phyloP scores from a whole-genome alignment of 2,329 filamentous ascomycete genomes.

The Exophiala calicioides region DNA sequence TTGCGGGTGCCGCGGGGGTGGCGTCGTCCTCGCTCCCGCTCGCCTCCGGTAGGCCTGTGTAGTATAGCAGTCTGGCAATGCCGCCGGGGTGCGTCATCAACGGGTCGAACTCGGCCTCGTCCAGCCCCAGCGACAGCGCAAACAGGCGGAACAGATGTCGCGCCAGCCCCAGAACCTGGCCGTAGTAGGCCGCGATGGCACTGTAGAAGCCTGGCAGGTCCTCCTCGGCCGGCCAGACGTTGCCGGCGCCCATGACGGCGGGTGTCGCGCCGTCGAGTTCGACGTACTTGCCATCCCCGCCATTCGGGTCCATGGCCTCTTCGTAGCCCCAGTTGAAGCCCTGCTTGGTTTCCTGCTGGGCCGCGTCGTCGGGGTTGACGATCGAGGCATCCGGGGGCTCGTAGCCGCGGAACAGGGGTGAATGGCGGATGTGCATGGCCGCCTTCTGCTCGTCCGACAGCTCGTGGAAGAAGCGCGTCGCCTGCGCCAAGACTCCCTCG shows the following conservation, averaged over 20 bases:
- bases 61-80: slow-evolving; percentile 33
- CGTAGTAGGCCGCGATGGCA: slow-evolving; percentile 51
- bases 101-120: slow-evolving; percentile 58
- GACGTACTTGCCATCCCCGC: slow-evolving; percentile 27
- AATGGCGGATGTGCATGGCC: slow-evolving; percentile 41
- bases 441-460: slow-evolving; percentile 28
- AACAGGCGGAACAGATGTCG: slow-evolving; percentile 56
- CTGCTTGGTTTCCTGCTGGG: slow-evolving; percentile 29
- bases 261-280: slow-evolving; percentile 28
- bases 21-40: background rate
- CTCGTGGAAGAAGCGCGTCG: slow-evolving; percentile 49
- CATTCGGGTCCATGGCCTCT: slow-evolving; percentile 26
- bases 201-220: slow-evolving; percentile 47
- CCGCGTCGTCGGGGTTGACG: slow-evolving; percentile 28
- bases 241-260: slow-evolving; percentile 13
- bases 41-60: slow-evolving; percentile 25
- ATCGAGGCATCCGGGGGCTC: slow-evolving; percentile 28
- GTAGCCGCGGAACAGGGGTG: slow-evolving; percentile 34
- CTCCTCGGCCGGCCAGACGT: slow-evolving; percentile 29
- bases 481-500: slow-evolving; percentile 43
- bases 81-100: slow-evolving; percentile 54
- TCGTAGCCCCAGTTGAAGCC: slow-evolving; percentile 34
- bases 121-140: slow-evolving; percentile 56
- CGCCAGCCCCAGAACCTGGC: slow-evolving; percentile 52
- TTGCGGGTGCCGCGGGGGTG: no score